These are phyloP conservation scores for Sphaceloma murrayae DNA, from an alignment of 2,329 filamentous ascomycete species.

Conservation along the genomic window DNA sequence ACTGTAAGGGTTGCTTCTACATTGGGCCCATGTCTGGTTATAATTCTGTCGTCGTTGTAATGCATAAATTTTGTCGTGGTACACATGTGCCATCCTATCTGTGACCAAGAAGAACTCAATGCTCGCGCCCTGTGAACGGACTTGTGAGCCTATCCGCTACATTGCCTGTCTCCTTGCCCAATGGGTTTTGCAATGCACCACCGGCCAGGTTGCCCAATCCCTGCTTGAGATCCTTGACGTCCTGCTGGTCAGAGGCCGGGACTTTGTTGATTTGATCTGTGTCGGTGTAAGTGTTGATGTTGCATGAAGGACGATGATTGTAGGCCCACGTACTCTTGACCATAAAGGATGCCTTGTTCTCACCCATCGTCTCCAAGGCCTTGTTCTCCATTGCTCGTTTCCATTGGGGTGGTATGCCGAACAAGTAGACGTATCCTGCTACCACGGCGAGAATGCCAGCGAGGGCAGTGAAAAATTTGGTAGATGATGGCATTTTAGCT, in stretches of 20 bases:
- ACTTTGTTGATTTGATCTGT: conserved; percentile 24
- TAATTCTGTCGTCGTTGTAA: no score
- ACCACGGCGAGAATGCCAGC: conserved; percentile 31
- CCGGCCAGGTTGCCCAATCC: conserved; percentile 27
- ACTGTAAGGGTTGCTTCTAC: no score
- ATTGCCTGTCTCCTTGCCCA: conserved; percentile 25
- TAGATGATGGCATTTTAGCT: conserved; percentile 22
- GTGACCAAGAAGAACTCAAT: no score
- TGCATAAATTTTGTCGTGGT: no score
- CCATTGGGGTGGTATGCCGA: conserved; percentile 39
- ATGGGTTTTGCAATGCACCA: conserved; percentile 29
- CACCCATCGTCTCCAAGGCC: conserved; percentile 43
- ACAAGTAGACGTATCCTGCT: conserved; percentile 36
- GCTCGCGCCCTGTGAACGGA: conserved; percentile 18
- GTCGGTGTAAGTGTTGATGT: no score
- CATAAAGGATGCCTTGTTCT: conserved; percentile 38
- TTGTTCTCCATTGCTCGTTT: conserved; percentile 40
- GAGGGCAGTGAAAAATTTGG: conserved; percentile 23
- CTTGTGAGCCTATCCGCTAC: conserved; percentile 17
- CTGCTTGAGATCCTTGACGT: conserved; percentile 29
- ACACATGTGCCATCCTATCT: no score
- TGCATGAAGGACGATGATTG: background rate
- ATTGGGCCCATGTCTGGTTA: no score
- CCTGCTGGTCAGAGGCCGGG: conserved; percentile 28
- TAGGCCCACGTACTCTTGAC: conserved; percentile 21